Base-by-base conservation (phyloP, 129 eudicot species). In the Flaveria linearis region DNA sequence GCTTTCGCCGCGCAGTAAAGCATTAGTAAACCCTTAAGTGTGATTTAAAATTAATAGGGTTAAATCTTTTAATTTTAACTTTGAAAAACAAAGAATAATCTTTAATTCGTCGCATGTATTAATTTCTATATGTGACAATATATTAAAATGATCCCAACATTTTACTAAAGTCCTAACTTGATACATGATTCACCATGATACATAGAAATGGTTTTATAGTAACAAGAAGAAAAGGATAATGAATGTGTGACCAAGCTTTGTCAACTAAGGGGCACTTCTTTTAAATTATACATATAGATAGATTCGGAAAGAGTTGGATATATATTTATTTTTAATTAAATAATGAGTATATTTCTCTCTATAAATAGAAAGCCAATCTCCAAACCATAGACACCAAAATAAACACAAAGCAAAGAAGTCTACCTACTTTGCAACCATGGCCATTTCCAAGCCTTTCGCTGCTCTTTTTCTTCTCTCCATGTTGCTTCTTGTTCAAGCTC, bases 401-500 rank as follows among this genome's bases (percentile, higher is more conserved):
- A 64, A 65, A 28, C 43, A 73, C 69, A 65, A 73, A 68, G 69
- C 69, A 56, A 9, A 42, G 33, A 49, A 68, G 47, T 18, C 22
- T 7, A 26, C 33, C 8, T 26, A 68, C 55, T 68, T 77, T 69
- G 75, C 57, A 69, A 78, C 63, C 62, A 80, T 80, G 83, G 63
- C 83, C 79, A 80, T 80, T 53, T 73, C 79, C 52, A 80, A 80
- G 79, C 75, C 79, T 64, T 65, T 80, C 66, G 62, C 43, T 41
- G 75, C 30, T 80, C 69, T 80, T 73, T 26, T 68, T 80, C 79
- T 80, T 80, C 79, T 80, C 18, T 80, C 79, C 30, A 80, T 80
- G 83, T 47, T 80, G 42, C 62, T 80, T 66, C 79, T 80, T 66
- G 75, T 56, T 55, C 83, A 80, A 42, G 83, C 83, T 73, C 77